Conservation (phyloP, 345 rosid species). For the Rhizophora mangle region DNA sequence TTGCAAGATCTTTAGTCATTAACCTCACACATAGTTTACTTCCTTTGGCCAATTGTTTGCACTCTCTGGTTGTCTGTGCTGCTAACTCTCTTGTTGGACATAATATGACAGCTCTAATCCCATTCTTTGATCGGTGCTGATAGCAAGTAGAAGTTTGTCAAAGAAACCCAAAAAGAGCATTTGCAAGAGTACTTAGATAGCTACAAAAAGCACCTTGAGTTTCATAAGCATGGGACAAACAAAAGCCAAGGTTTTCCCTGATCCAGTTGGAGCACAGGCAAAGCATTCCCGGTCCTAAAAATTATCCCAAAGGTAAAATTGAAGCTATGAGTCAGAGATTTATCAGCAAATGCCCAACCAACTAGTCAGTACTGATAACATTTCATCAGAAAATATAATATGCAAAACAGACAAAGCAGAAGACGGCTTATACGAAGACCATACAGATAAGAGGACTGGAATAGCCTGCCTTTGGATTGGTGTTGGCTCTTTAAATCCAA, state of each 20-base stretch:
- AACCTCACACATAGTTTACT: slow-evolving; percentile 58
- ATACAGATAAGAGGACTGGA: slow-evolving; percentile 77
- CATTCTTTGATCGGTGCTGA: slow-evolving; percentile 61
- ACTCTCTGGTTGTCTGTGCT: slow-evolving; percentile 84
- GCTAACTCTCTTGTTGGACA: slow-evolving; percentile 93
- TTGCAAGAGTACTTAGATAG: not conserved
- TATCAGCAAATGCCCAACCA: not conserved
- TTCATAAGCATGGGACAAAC: slow-evolving; percentile 88
- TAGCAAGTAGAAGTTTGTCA: slow-evolving; percentile 6
- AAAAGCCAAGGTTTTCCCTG: slow-evolving; percentile 93
- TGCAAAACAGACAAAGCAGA: slow-evolving; percentile 7
- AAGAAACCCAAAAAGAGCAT: slow-evolving; percentile 18
- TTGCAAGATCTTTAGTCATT: slow-evolving; percentile 73
- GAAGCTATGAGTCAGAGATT: not conserved
- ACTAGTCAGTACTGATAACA: not conserved
- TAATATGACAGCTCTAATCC: slow-evolving; percentile 78
- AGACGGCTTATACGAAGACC: slow-evolving; percentile 28
- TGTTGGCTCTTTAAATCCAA: slow-evolving; percentile 92
- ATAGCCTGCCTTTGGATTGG: slow-evolving; percentile 98
- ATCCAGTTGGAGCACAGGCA: slow-evolving; percentile 97
- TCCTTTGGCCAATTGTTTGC: slow-evolving; percentile 80
- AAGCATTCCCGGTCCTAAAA: slow-evolving; percentile 87
- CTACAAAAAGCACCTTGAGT: slow-evolving; percentile 58
- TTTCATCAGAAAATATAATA: not conserved
- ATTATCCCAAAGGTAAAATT: not conserved